These are phyloP conservation scores for Pholiota molesta DNA, from an alignment of 768 basidiomycete species.

Conservation along the genomic window DNA sequence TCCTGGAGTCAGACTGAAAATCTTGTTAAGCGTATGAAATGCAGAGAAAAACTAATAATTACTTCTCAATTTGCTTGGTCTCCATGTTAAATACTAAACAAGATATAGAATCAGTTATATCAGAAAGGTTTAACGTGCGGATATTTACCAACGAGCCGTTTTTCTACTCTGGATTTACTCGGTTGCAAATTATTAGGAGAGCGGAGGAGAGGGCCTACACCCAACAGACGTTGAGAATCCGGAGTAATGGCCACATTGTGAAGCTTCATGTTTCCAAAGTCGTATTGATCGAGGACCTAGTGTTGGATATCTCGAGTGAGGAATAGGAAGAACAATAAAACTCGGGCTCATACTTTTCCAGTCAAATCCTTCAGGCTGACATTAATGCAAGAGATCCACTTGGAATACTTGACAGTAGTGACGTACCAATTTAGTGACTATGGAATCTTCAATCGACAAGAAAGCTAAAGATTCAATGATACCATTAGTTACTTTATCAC, in stretches of 20 bases:
- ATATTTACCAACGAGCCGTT: conserved; percentile 65
- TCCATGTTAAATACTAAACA: conserved; percentile 66
- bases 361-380: conserved; percentile 48
- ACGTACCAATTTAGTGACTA: conserved; percentile 61
- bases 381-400: conserved; percentile 1
- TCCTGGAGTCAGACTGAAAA: conserved; percentile 68
- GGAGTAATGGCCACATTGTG: conserved; percentile 75
- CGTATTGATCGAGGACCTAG: conserved; percentile 57
- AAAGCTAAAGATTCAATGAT: conserved; percentile 46
- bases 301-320: neutral
- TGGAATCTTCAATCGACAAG: conserved; percentile 68
- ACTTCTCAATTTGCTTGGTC: conserved; percentile 71
- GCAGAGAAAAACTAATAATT: conserved; percentile 18
- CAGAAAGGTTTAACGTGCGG: no score
- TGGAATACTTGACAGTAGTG: neutral
- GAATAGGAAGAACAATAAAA: neutral
- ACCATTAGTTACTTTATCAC: neutral
- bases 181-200: conserved; percentile 67
- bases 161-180: conserved; percentile 70
- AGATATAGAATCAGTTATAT: conserved; percentile 12
- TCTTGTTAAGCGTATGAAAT: conserved; percentile 7
- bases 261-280: conserved; percentile 63
- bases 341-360: conserved; percentile 47
- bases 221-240: conserved; percentile 64
- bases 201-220: conserved; percentile 67